Evolutionary conservation across 139 green algal genomes (phyloP).

Genomic region (Asterochloris sp.): DNA sequence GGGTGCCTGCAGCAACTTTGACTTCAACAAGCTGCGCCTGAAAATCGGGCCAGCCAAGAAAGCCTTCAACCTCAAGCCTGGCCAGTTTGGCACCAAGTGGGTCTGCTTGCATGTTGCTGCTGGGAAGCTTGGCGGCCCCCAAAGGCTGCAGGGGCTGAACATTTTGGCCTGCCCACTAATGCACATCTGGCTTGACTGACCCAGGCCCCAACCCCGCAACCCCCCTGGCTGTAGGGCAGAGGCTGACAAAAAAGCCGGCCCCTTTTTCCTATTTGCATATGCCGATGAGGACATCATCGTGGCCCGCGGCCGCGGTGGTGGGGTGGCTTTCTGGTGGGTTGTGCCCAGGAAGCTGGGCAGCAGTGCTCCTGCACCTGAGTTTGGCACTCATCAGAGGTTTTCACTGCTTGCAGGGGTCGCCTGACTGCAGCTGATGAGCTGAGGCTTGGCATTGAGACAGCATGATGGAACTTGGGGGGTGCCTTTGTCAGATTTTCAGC

Average conservation of each 20-base stretch:
- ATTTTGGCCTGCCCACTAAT: not conserved
- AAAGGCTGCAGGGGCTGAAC: not conserved
- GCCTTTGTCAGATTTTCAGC: too few species aligned
- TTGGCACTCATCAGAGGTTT: too few species aligned
- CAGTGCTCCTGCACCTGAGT: too few species aligned
- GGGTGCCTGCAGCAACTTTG: conserved; percentile 18
- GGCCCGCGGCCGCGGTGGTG: conserved; percentile 17
- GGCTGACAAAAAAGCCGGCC: not conserved
- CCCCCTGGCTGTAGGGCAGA: not conserved
- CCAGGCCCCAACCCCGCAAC: too few species aligned
- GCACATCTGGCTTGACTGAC: not conserved
- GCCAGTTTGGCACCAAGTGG: conserved; percentile 4
- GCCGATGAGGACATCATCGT: conserved; percentile 24
- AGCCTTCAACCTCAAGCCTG: not conserved
- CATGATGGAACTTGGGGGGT: too few species aligned
- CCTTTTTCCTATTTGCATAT: conserved; percentile 25
- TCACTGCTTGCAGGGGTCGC: too few species aligned
- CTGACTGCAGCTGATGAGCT: too few species aligned
- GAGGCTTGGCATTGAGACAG: too few species aligned
- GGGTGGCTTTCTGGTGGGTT: conserved; percentile 21
- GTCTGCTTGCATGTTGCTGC: not conserved
- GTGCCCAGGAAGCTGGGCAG: too few species aligned
- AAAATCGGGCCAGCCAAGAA: conserved; percentile 25
- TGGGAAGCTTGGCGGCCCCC: not conserved
- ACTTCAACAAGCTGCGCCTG: conserved; percentile 42